These are phyloP conservation scores for Chaetoceros tenuissimus DNA, from an alignment of 108 stramenopile genomes.

Conservation along the genomic window DNA sequence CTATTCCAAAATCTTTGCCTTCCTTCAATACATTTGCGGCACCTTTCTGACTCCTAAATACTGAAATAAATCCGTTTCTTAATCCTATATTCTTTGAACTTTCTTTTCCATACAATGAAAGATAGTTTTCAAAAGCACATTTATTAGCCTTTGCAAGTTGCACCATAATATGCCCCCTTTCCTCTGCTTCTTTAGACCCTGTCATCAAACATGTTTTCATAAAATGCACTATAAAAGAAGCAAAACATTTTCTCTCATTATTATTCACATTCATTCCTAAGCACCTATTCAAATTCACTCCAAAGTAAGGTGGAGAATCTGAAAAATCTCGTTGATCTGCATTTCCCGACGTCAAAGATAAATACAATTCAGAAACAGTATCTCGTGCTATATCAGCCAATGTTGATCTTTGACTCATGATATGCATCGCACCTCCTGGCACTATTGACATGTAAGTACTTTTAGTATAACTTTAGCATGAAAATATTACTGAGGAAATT, in stretches of 20 bases:
- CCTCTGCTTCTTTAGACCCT: constrained; percentile 21
- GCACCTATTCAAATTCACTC: constrained; percentile 24
- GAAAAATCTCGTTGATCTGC: constrained; percentile 13
- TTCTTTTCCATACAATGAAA: too few relatives aligned
- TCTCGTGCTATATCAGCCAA: constrained; percentile 17
- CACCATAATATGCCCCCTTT: constrained; percentile 16
- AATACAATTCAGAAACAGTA: constrained; percentile 18
- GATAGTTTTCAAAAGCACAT: constrained; percentile 1
- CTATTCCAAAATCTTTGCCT: constrained; percentile 16
- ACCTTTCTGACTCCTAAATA: constrained; percentile 16
- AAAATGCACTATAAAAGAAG: constrained; percentile 20
- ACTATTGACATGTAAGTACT: too few relatives aligned
- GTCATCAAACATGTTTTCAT: constrained; percentile 16
- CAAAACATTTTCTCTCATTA: constrained; percentile 19
- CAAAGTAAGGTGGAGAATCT: constrained; percentile 28
- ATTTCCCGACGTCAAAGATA: background rate
- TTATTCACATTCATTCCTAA: constrained; percentile 21
- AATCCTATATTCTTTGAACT: constrained; percentile 13
- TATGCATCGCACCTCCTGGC: constrained; percentile 37
- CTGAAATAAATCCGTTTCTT: constrained; percentile 24
- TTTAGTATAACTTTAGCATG: too few relatives aligned
- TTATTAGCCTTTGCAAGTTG: constrained; percentile 28
- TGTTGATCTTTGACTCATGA: constrained; percentile 26
- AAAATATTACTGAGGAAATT: too few relatives aligned
- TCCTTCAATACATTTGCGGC: constrained; percentile 22